Evolutionary conservation across 2,329 filamentous ascomycete genomes (phyloP).

Genomic region (Ophiostoma sp.): DNA sequence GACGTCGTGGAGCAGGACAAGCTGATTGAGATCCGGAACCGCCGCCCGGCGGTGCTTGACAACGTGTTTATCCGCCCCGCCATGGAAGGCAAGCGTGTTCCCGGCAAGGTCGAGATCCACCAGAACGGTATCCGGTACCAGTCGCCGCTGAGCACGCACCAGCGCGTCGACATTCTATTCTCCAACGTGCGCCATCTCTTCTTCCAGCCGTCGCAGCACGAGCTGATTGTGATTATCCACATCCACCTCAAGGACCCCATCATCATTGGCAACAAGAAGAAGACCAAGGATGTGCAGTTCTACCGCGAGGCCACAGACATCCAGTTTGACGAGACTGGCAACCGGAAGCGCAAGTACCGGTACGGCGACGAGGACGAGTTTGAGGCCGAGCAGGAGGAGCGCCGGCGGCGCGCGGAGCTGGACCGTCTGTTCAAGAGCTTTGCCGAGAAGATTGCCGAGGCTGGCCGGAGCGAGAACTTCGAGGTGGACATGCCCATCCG

Average conservation of each 20-base stretch:
- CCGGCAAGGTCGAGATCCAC: conserved; percentile 94
- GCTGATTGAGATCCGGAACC: conserved; percentile 74
- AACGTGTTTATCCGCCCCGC: conserved; percentile 94
- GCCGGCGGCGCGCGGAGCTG: conserved; percentile 80
- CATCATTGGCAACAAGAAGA: conserved; percentile 94
- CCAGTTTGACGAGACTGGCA: conserved; percentile 97
- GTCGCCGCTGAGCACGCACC: conserved; percentile 70
- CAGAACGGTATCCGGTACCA: conserved; percentile 97
- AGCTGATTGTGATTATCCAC: conserved; percentile 96
- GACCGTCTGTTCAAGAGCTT: conserved; percentile 95
- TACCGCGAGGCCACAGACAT: conserved; percentile 97
- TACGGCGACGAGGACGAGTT: conserved; percentile 99
- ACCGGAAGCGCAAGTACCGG: conserved; percentile 93
- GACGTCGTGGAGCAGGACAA: conserved; percentile 99
- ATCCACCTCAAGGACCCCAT: conserved; percentile 97
- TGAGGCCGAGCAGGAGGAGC: conserved; percentile 95
- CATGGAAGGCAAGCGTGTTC: conserved; percentile 93
- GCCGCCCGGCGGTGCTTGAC: conserved; percentile 81
- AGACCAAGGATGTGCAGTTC: conserved; percentile 98
- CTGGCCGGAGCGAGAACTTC: conserved; percentile 81
- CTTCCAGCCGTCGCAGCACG: conserved; percentile 95
- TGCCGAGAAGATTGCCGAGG: conserved; percentile 94
- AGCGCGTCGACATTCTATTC: conserved; percentile 89
- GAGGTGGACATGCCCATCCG: conserved; percentile 96
- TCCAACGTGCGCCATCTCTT: conserved; percentile 98